These are phyloP conservation scores for Aspergillus japonicus DNA, from an alignment of 2,329 filamentous ascomycete genomes.

Conservation along the genomic window DNA sequence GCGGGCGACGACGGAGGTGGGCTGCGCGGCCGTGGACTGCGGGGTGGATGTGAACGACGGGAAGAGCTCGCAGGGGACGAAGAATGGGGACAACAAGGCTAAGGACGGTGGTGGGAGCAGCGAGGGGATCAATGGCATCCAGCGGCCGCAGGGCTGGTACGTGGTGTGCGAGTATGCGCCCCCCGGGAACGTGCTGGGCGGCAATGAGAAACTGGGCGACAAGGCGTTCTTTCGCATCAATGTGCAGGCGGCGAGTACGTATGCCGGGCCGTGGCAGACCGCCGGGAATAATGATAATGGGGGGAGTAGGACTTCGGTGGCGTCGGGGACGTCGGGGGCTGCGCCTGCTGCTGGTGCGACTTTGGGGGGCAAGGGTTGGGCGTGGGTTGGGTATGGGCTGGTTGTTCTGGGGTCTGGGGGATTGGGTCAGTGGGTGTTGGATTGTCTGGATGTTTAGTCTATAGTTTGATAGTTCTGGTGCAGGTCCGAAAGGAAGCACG, in stretches of 20 bases:
- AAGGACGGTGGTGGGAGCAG: not conserved
- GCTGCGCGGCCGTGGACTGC: constrained; percentile 53
- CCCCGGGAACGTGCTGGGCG: constrained; percentile 58
- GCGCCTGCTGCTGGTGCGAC: not conserved
- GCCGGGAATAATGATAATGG: not conserved
- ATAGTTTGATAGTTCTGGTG: too few species aligned
- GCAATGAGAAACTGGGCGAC: constrained; percentile 19
- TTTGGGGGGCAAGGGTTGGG: not conserved
- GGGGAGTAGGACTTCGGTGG: not conserved
- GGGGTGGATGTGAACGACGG: constrained; percentile 37
- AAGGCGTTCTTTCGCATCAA: constrained; percentile 34
- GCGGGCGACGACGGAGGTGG: constrained; percentile 61
- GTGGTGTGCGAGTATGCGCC: constrained; percentile 71
- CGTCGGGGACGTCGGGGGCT: not conserved
- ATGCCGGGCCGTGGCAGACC: constrained; percentile 20
- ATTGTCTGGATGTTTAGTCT: too few species aligned
- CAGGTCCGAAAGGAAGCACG: not conserved
- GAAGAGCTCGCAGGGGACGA: constrained; percentile 15
- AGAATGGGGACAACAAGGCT: constrained; percentile 20
- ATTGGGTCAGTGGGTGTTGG: not conserved
- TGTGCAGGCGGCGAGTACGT: constrained; percentile 24
- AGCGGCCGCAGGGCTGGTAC: constrained; percentile 56
- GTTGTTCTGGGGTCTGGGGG: not conserved
- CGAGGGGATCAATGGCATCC: not conserved
- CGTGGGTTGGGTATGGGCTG: not conserved